Percentiles rank a stretch among this genome's conserved stretches.
phyloP scores from a whole-genome alignment of 23 red algal genomes.

The Porphyridium purpureum region DNA sequence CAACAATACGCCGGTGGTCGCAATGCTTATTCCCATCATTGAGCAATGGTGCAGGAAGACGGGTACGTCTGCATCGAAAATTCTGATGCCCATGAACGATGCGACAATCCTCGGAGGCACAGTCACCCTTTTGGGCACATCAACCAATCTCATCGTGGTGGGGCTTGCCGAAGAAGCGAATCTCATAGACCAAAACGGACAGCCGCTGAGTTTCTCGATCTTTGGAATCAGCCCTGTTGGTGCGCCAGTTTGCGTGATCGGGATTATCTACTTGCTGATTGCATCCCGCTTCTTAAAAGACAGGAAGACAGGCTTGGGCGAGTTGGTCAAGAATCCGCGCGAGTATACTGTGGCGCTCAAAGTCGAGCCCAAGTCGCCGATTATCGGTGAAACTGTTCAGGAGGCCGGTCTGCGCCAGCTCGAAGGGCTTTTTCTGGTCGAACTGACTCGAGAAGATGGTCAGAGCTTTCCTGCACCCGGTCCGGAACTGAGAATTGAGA shows the following conservation, averaged over 20 bases:
- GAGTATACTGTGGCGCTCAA: slow-evolving; percentile 74
- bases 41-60: slow-evolving; percentile 55
- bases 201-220: slow-evolving; percentile 17
- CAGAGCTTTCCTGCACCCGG: slow-evolving; percentile 44
- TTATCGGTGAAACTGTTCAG: slow-evolving; percentile 78
- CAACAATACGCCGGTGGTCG: slow-evolving; percentile 83
- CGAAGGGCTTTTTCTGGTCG: slow-evolving; percentile 65
- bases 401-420: slow-evolving; percentile 69
- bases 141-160: slow-evolving; percentile 59
- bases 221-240: slow-evolving; percentile 69
- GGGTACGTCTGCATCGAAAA: slow-evolving; percentile 48
- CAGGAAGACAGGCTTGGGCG: slow-evolving; percentile 26
- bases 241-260: slow-evolving; percentile 20
- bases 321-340: slow-evolving; percentile 60
- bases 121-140: slow-evolving; percentile 63
- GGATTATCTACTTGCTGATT: slow-evolving; percentile 43
- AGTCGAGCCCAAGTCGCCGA: slow-evolving; percentile 42
- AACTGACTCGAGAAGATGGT: slow-evolving; percentile 58
- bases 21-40: slow-evolving; percentile 80
- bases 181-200: slow-evolving; percentile 19
- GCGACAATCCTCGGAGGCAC: slow-evolving; percentile 74
- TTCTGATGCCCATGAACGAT: slow-evolving; percentile 90
- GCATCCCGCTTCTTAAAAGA: slow-evolving; percentile 30
- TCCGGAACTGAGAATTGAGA: slow-evolving; percentile 56
- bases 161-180: slow-evolving; percentile 35